Conservation (phyloP, 73 alveolate genomes). For the Diophrys sp. region DNA sequence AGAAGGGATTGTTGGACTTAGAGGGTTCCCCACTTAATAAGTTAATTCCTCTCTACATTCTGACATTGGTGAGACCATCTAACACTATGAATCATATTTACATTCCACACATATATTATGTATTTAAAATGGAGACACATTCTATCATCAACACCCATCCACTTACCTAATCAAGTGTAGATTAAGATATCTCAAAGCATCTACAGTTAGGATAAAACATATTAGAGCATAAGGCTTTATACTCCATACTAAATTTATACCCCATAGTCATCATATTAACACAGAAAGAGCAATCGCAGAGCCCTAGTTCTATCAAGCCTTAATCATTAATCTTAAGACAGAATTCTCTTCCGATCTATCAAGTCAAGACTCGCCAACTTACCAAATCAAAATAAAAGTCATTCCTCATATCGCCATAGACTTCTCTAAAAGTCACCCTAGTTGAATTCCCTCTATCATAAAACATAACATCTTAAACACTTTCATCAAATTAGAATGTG, state of each 20-base stretch:
- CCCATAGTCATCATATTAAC: neutral
- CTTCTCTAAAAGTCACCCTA: neutral
- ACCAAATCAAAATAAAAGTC: neutral
- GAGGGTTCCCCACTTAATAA: conserved; percentile 25
- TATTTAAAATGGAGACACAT: neutral
- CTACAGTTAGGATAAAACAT: conserved; percentile 1
- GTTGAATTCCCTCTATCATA: conserved; percentile 16
- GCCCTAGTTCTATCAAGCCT: neutral
- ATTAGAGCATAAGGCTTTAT: neutral
- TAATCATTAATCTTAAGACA: neutral
- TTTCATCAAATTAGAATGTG: conserved; percentile 8
- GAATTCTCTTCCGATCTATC: neutral
- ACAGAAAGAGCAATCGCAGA: neutral
- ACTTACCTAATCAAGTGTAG: conserved; percentile 6
- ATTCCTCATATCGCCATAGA: conserved; percentile 1
- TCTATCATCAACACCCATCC: neutral
- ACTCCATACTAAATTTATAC: neutral
- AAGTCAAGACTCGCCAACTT: neutral
- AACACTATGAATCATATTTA: conserved; percentile 16
- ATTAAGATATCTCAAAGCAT: conserved; percentile 25
- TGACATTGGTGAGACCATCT: conserved; percentile 3
- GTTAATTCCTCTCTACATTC: conserved; percentile 1
- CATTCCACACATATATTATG: conserved; percentile 32
- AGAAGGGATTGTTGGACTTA: conserved; percentile 12
- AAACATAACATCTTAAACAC: conserved; percentile 12